Evolutionary conservation across 164 flowering plant species (phyloP), one percentile per base, ranked within the genome.

Genomic region (Stephania yunnanensis): DNA sequence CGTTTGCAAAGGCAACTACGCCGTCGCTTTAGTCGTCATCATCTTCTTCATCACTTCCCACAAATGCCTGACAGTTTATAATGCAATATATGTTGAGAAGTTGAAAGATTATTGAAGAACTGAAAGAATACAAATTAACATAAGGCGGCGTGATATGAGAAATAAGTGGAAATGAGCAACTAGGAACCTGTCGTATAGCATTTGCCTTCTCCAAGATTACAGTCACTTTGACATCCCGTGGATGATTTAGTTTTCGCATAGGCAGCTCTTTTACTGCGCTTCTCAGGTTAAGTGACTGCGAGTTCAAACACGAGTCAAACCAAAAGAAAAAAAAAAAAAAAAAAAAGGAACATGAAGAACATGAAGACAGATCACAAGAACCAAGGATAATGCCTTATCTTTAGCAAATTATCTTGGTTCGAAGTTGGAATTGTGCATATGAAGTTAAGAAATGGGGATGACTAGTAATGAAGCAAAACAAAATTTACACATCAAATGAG

Each of bases 181-280:
- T 36, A 36, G 42, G 12, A 78, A 95, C 98, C 97, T 93, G 95
- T 80, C 93, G 97, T 73, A 95, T 95, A 7, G 95, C 90, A 82
- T 82, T 89, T 42, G 98, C 98, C 82, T 95, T 95, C 85, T 90
- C 89, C 84, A 95, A 75, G 74, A 91, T 92, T 63, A 93, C 94
- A 69, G 88, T 85, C 69, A 91, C 91, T 65, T 89, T 89, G 80
- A 79, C 81, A 71, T 84, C 86, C 67, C 89, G 46, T 5, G 86
- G 25, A 2, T 87, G 79, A 31, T 75, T 80, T 29, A 89, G 53
- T 17, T 82, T 45, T 69, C 67, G 36, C 61, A 72, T 80, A 61
- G 89, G 82, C 83, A 75, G 86, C 65, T 84, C 79, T 7, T 87
- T 30, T 29, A 46, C 81, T 9, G 92, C 91, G 68, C 86, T 90